Evolutionary conservation across 495 filamentous ascomycete species (phyloP), one percentile per base, ranked within the genome.

Genomic region (Coniosporium apollinis): DNA sequence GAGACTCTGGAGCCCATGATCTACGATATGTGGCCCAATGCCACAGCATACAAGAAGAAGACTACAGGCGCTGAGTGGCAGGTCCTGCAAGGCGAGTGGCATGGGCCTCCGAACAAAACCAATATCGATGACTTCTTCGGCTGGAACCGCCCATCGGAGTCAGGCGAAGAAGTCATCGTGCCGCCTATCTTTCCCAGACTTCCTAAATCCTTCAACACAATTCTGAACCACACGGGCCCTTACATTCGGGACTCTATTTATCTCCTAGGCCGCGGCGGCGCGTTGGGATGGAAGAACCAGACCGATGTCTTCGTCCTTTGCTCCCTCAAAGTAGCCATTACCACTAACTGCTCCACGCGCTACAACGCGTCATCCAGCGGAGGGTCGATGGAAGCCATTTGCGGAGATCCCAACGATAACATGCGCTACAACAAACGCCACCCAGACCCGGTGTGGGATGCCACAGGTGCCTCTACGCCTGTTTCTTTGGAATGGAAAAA

Each of bases 41-140:
- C 42, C 5, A 41, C 55, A 2, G 28, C 1, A 3, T 50, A 52
- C 6, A 35, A 63, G 44, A 58, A 66, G 36, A 28, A 41, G 5
- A 56, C 51, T 5, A 49, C 25, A 9, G 14, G 6, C 10, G 14
- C n/a, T n/a, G n/a, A n/a, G n/a, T n/a, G n/a, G n/a, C n/a, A n/a
- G n/a, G n/a, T n/a, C n/a, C n/a, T n/a, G n/a, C n/a, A n/a, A n/a
- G n/a, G n/a, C n/a, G n/a, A n/a, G n/a, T n/a, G n/a, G n/a, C n/a
- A n/a, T n/a, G n/a, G n/a, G n/a, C n/a, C n/a, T n/a, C n/a, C 11
- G 0, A 79, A 79, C 41, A 48, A 49, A 2, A 82, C 79, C 1
- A 64, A 54, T 0, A 67, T 82, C 11, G 78, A 84, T 36, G 66
- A 76, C 19, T 50, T 85, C 16, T 85, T 85, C 46, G 58, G 63